phyloP scores from a whole-genome alignment of 1,284 basidiomycete genomes.

The Sanghuangporus weigelae region DNA sequence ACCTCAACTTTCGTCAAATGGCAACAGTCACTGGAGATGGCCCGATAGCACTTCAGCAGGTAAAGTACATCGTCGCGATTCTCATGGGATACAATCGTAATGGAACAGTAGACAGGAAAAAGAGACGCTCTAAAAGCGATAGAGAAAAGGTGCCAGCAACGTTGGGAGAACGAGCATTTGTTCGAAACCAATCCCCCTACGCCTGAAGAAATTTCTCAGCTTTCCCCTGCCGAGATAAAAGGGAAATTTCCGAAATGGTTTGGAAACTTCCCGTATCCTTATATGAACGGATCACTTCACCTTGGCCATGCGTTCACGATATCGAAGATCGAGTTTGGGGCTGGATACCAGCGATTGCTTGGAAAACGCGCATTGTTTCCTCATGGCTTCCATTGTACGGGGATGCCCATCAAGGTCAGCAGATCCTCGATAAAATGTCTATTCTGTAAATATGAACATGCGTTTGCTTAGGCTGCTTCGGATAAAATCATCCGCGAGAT shows the following conservation, averaged over 20 bases:
- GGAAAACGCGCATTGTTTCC: slow-evolving; percentile 96
- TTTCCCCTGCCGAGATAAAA: slow-evolving; percentile 58
- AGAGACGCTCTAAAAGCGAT: slow-evolving; percentile 82
- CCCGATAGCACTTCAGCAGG: slow-evolving; percentile 29
- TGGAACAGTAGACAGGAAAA: slow-evolving; percentile 76
- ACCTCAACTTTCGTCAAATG: not conserved
- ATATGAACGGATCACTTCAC: slow-evolving; percentile 99
- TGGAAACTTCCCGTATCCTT: slow-evolving; percentile 92
- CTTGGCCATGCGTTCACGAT: slow-evolving; percentile 98
- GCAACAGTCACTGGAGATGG: slow-evolving; percentile 13
- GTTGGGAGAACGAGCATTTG: slow-evolving; percentile 67
- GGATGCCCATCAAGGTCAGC: slow-evolving; percentile 96
- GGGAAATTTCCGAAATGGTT: slow-evolving; percentile 93
- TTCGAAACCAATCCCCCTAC: slow-evolving; percentile 87
- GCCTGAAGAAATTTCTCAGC: slow-evolving; percentile 54
- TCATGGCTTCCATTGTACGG: slow-evolving; percentile 94
- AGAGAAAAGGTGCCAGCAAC: slow-evolving; percentile 80
- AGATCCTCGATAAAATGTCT: not conserved
- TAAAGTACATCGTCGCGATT: slow-evolving; percentile 16
- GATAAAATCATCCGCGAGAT: slow-evolving; percentile 99
- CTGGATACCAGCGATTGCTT: slow-evolving; percentile 93
- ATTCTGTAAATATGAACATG: not conserved
- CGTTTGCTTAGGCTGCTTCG: slow-evolving; percentile 65
- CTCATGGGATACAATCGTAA: not conserved
- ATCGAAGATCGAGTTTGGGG: slow-evolving; percentile 96